Base-by-base conservation (phyloP, 2,329 filamentous ascomycete species). In the Alternaria metachromatica region DNA sequence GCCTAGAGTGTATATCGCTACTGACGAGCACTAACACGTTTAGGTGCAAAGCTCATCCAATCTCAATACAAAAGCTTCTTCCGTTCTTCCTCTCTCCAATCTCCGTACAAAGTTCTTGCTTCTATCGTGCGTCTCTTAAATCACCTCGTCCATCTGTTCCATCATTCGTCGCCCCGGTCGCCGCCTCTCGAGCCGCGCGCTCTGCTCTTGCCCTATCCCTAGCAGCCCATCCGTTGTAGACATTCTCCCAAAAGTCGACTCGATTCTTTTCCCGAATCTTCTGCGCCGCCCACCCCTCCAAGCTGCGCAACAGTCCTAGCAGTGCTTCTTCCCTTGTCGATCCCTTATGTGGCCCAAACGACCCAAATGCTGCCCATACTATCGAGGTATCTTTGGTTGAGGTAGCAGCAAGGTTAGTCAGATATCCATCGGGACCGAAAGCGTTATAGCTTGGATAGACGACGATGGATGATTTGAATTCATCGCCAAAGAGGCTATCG, bases 251-350 rank as follows among this genome's bases (percentile, higher is more conserved):
- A 33, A 6, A 30, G 8, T 30, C 6, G 7, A 15, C 30, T 15
- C 30, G 30, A 2, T 37, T 37, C 13, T 9, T 37, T 37, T 37
- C 30, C 30, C 13, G 13, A 7, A 3, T 37, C 9, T 37, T 53
- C 20, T 23, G 1, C 8, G 28, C 28, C 4, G 49, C 49, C 28
- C 6, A 11, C 5, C 18, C 9, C 15, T 53, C 49, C 49, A 53
- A 20, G 12, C 10, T 10, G 10, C 21, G 28, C 13, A 53, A n/a
- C 5, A 37, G 20, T 4, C 28, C 30, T 13, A 23, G 6, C 5
- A 53, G 41, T 18, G 49, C 49, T 20, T 53, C 28, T n/a, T 53
- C 49, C 15, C 49, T 53, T 10, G 28, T 53, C 18, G 3, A 23
- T 1, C 49, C 49, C 12, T 6, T 13, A 23, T 53, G 20, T 21